Conservation (phyloP, 352 stramenopile genomes). For the Globisporangium lucens region DNA sequence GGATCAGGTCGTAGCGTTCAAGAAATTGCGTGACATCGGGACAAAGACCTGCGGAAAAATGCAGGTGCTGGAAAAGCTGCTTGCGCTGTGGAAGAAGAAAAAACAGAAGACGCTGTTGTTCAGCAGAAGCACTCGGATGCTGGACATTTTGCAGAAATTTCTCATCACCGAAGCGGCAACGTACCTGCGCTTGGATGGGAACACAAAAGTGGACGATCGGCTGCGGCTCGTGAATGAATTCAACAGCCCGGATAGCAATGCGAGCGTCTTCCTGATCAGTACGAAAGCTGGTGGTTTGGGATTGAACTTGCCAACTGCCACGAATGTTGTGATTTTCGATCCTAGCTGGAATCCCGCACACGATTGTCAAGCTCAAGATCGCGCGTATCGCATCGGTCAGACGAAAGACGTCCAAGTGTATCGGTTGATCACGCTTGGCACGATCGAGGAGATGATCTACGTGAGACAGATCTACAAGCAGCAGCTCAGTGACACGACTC, state of each 20-base stretch:
- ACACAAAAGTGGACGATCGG: conserved; percentile 73
- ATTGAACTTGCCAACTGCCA: conserved; percentile 74
- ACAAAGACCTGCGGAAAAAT: conserved; percentile 81
- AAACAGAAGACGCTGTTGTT: conserved; percentile 72
- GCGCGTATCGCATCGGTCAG: conserved; percentile 84
- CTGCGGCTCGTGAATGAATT: conserved; percentile 74
- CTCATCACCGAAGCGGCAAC: conserved; percentile 58
- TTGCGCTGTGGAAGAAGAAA: conserved; percentile 59
- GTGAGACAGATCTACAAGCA: conserved; percentile 87
- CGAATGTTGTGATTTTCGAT: conserved; percentile 87
- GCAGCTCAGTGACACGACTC: conserved; percentile 75
- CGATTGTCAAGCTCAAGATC: conserved; percentile 80
- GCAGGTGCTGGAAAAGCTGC: conserved; percentile 69
- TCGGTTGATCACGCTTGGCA: conserved; percentile 76
- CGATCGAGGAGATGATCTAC: conserved; percentile 90
- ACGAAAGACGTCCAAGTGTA: conserved; percentile 86
- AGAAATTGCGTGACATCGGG: conserved; percentile 53
- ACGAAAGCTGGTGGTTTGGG: conserved; percentile 73
- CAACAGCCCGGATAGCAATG: conserved; percentile 50
- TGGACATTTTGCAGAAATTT: conserved; percentile 79
- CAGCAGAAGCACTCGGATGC: conserved; percentile 76
- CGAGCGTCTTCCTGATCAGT: conserved; percentile 76
- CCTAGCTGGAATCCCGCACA: conserved; percentile 87
- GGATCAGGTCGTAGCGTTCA: conserved; percentile 52
- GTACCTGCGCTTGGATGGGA: conserved; percentile 66